Evolutionary conservation across 2,329 filamentous ascomycete species (phyloP), one percentile per base, ranked within the genome.

Genomic region (Talaromyces sp.): DNA sequence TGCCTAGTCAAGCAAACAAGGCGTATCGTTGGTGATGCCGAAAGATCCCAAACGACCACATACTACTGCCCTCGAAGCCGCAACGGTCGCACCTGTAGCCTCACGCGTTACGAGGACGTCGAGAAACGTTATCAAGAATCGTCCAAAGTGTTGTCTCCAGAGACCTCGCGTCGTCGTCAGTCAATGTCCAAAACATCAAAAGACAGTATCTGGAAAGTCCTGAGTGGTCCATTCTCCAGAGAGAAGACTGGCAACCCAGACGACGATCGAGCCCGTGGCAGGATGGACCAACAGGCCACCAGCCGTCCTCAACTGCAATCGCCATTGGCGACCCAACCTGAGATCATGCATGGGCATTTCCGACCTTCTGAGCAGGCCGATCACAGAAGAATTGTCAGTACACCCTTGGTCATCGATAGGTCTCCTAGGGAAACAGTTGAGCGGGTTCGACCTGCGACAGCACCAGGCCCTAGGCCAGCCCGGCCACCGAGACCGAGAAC

Each of bases 11-110:
- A 68, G 25, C 60, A 44, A 39, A 64, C 52, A 40, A 65, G 50
- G 35, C 64, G 67, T 21, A 48, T 67, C 46, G 65, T 64, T 60
- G 58, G 63, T 52, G 65, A 67, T 54, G 66, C 69, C 62, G 60
- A 66, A 37, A 68, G 67, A 58, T 69, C 59, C 40, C 70, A 63
- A 65, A 66, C 66, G 52, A 58, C 66, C 14, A 67, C 67, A 52
- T 66, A 64, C 60, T 63, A 60, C 39, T 66, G 66, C 54, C 23
- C 65, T 40, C 64, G 66, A 44, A 67, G 60, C 40, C 61, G 65
- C 52, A 60, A 64, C 21, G 55, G 44, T 25, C 54, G 60, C 25
- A 56, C 66, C 56, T 66, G 63, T 64, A 63, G 46, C 28, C 63
- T 62, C 21, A 63, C 64, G 33, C 59, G 62, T 39, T 18, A 65